A percentile compares a stretch with the other conserved stretches of the same genome.
These are phyloP conservation scores for Lithocarpus polystachyus DNA, from an alignment of 306 rosid species.

Conservation along the genomic window DNA sequence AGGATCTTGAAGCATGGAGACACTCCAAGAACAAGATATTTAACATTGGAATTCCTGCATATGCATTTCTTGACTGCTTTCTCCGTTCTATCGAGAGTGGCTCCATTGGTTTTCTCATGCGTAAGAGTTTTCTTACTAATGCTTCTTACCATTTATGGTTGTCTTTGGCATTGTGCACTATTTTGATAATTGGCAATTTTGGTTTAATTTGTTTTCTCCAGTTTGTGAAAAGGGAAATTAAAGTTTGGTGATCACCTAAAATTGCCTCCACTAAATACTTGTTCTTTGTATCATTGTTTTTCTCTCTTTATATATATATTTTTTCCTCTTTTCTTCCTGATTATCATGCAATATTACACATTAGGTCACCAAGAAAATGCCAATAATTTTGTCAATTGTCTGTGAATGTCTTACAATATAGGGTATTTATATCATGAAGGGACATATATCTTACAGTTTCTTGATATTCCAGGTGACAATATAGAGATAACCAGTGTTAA, in stretches of 20 bases:
- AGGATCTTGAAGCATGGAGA: constrained; percentile 21
- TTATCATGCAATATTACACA: too few species aligned
- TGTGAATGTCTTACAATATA: too few species aligned
- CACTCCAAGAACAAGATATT: constrained; percentile 10
- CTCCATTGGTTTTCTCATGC: constrained; percentile 21
- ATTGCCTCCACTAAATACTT: too few species aligned
- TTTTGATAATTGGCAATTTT: too few species aligned
- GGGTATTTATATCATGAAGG: not conserved
- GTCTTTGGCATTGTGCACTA: not conserved
- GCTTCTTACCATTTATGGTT: not conserved
- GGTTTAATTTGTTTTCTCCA: too few species aligned
- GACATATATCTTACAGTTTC: not conserved
- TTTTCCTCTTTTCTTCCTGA: too few species aligned
- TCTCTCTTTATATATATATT: too few species aligned
- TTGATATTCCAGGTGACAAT: constrained; percentile 10
- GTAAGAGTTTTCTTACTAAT: constrained; percentile 1
- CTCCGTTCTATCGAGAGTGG: constrained; percentile 13
- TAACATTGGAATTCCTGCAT: constrained; percentile 21
- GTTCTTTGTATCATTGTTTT: too few species aligned
- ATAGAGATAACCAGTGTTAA: constrained; percentile 25
- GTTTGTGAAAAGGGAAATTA: too few species aligned
- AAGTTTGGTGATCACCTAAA: too few species aligned
- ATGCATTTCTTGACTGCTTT: constrained; percentile 23
- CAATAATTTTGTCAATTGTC: too few species aligned
- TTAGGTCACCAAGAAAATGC: too few species aligned